Conservation (phyloP, 1,284 basidiomycete genomes). For the Apiotrichum gamsii region DNA sequence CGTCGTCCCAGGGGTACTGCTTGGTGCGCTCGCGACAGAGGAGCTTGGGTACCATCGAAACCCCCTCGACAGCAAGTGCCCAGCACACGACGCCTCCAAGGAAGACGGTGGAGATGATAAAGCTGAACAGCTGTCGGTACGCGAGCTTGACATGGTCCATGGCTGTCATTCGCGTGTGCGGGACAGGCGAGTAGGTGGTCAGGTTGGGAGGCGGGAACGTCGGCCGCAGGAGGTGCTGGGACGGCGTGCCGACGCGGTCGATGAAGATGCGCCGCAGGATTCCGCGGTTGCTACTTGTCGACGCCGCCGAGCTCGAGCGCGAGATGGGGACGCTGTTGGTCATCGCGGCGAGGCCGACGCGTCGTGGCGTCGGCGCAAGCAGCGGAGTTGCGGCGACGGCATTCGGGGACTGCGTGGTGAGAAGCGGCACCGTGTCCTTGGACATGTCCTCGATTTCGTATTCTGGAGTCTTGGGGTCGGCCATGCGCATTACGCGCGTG, state of each 20-base stretch:
- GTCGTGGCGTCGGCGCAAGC: slow-evolving; percentile 26
- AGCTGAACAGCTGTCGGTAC: slow-evolving; percentile 50
- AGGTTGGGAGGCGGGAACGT: slow-evolving; percentile 47
- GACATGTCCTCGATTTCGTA: slow-evolving; percentile 23
- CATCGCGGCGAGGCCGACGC: neutral
- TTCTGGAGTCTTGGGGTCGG: slow-evolving; percentile 23
- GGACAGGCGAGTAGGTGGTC: slow-evolving; percentile 40
- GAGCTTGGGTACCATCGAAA: slow-evolving; percentile 34
- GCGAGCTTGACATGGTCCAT: slow-evolving; percentile 44
- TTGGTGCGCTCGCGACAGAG: slow-evolving; percentile 19
- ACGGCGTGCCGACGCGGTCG: slow-evolving; percentile 41
- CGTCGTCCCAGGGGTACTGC: slow-evolving; percentile 53
- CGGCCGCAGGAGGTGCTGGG: slow-evolving; percentile 43
- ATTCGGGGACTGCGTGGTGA: slow-evolving; percentile 6
- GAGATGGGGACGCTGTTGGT: slow-evolving; percentile 14
- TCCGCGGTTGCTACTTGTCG: slow-evolving; percentile 21
- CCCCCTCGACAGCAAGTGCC: slow-evolving; percentile 42
- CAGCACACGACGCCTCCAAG: slow-evolving; percentile 48
- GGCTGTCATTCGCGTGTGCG: slow-evolving; percentile 30
- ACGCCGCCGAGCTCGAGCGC: slow-evolving; percentile 29
- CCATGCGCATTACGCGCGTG: no score
- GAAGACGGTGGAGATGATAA: slow-evolving; percentile 53
- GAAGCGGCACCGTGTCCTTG: neutral
- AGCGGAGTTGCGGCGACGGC: slow-evolving; percentile 17
- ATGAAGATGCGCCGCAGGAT: slow-evolving; percentile 44